Evolutionary conservation across 106 monocot species (phyloP).

Genomic region (Amphibolis antarctica): DNA sequence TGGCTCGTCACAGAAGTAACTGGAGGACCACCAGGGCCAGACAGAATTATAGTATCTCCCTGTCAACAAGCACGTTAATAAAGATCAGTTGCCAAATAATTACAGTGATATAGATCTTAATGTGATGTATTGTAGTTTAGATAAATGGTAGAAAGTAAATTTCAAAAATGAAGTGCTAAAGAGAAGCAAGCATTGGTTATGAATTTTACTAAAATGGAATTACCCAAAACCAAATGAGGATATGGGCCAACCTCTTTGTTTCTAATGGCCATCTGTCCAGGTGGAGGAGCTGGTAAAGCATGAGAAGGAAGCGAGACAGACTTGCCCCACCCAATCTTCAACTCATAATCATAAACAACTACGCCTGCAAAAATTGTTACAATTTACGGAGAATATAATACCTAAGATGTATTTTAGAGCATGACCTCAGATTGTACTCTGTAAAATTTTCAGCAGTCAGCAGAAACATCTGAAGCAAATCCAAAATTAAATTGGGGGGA

Average conservation of each 20-base stretch:
- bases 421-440: too few species aligned
- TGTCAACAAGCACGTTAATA: slow-evolving; percentile 10
- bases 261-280: slow-evolving; percentile 97
- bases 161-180: too few species aligned
- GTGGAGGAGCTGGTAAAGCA: slow-evolving; percentile 94
- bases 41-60: slow-evolving; percentile 78
- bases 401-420: too few species aligned
- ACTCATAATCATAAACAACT: slow-evolving; percentile 86
- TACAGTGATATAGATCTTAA: too few species aligned
- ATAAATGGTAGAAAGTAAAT: too few species aligned
- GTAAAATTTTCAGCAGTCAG: too few species aligned
- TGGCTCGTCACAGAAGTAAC: slow-evolving; percentile 58
- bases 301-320: slow-evolving; percentile 93
- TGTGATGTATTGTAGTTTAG: too few species aligned
- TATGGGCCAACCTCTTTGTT: slow-evolving; percentile 62
- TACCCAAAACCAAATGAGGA: neutral
- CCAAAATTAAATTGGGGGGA: too few species aligned
- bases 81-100: too few species aligned
- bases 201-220: too few species aligned
- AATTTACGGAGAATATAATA: neutral
- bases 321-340: slow-evolving; percentile 99
- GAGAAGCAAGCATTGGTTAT: too few species aligned
- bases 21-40: slow-evolving; percentile 69
- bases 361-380: slow-evolving; percentile 41
- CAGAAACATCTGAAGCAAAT: too few species aligned